Evolutionary conservation across 148 eudicot genomes (phyloP).

Genomic region (Tetragonia tetragonoides): DNA sequence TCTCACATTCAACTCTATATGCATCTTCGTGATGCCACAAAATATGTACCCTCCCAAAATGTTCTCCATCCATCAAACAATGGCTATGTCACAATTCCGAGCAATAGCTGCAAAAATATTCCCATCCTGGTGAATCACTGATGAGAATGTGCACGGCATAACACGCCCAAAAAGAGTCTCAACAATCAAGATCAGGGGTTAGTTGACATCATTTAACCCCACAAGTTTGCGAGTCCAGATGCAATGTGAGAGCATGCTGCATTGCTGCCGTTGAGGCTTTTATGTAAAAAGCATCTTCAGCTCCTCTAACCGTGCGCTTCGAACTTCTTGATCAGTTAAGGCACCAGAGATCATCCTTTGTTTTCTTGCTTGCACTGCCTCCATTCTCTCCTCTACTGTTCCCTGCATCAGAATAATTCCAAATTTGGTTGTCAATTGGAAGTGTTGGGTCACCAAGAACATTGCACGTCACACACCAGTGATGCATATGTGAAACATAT

Average conservation of each 20-base stretch:
- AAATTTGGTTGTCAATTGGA: neutral
- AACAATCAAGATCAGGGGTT: neutral
- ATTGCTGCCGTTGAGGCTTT: neutral
- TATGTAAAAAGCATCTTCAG: slow-evolving; percentile 93
- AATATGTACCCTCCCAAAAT: neutral
- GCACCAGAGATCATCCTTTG: slow-evolving; percentile 95
- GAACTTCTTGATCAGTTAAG: slow-evolving; percentile 95
- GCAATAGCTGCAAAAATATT: slow-evolving; percentile 17
- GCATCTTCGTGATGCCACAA: neutral
- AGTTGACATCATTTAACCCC: neutral
- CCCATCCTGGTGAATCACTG: neutral
- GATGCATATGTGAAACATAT: neutral
- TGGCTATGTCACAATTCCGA: neutral
- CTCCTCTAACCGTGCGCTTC: slow-evolving; percentile 86
- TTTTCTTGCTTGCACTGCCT: slow-evolving; percentile 93
- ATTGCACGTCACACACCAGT: neutral
- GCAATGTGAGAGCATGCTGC: neutral
- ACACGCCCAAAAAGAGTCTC: neutral
- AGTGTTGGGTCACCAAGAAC: neutral
- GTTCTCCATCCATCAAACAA: neutral
- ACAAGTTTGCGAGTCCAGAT: neutral
- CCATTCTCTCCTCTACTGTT: slow-evolving; percentile 96
- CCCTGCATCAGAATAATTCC: slow-evolving; percentile 47
- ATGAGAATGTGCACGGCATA: neutral
- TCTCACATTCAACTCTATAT: neutral